Evolutionary conservation across 768 basidiomycete species (phyloP).

Genomic region (Cystofilobasidium ferigula): DNA sequence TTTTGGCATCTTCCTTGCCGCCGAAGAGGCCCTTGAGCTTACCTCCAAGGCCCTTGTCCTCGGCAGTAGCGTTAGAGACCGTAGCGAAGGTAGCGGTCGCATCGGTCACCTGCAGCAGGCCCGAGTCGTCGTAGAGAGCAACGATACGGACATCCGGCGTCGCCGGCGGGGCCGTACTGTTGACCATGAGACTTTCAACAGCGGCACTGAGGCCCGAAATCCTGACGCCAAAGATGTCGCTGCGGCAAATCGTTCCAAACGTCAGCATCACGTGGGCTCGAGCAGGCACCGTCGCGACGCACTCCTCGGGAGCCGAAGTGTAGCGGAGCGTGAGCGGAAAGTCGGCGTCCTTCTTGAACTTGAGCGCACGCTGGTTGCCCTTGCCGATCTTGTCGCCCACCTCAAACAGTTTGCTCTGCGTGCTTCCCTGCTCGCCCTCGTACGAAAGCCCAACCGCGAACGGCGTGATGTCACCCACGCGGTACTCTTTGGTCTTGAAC

Average conservation of each 20-base stretch:
- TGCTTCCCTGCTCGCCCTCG: slow-evolving; percentile 29
- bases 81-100: slow-evolving; percentile 64
- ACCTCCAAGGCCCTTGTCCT: slow-evolving; percentile 34
- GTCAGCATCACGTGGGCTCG: not conserved
- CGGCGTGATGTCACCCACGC: slow-evolving; percentile 58
- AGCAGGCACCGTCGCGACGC: slow-evolving; percentile 30
- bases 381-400: slow-evolving; percentile 61
- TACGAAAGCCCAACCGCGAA: slow-evolving; percentile 74
- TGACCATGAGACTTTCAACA: slow-evolving; percentile 68
- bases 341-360: slow-evolving; percentile 74
- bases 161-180: slow-evolving; percentile 46
- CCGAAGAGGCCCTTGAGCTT: slow-evolving; percentile 84
- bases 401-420: slow-evolving; percentile 64
- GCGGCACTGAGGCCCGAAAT: slow-evolving; percentile 58
- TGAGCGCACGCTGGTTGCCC: slow-evolving; percentile 76
- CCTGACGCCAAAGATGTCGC: not conserved
- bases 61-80: slow-evolving; percentile 46
- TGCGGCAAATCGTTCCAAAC: too few relatives aligned
- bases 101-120: slow-evolving; percentile 67
- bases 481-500: slow-evolving; percentile 91
- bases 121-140: slow-evolving; percentile 69
- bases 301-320: slow-evolving; percentile 33
- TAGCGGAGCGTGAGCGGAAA: slow-evolving; percentile 70
- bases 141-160: slow-evolving; percentile 83
- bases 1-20: slow-evolving; percentile 32